Conservation (phyloP, 192 early-diverging fungal genomes). For the Backusella australiensis region DNA sequence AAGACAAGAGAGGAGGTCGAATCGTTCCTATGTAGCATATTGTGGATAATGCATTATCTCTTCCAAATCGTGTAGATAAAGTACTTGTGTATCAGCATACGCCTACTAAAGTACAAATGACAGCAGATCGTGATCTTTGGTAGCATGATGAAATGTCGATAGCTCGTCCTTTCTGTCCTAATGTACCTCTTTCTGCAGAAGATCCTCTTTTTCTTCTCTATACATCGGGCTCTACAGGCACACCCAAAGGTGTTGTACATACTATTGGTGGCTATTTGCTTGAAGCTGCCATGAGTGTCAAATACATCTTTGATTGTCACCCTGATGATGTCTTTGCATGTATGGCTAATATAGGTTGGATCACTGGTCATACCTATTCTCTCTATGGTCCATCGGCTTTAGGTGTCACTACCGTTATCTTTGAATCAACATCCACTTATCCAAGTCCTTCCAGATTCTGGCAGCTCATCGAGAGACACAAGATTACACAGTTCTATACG, state of each 20-base stretch:
- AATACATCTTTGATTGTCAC: constrained; percentile 95
- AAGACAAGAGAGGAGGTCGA: constrained; percentile 88
- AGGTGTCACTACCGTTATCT: constrained; percentile 89
- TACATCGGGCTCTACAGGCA: constrained; percentile 88
- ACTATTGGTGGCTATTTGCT: constrained; percentile 92
- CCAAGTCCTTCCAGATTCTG: constrained; percentile 81
- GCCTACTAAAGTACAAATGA: constrained; percentile 74
- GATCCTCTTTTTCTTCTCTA: constrained; percentile 95
- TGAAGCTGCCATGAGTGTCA: constrained; percentile 75
- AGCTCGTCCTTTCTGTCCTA: constrained; percentile 84
- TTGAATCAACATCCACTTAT: constrained; percentile 93
- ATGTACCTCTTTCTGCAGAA: constrained; percentile 81
- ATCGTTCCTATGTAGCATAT: constrained; percentile 86
- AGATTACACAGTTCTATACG: constrained; percentile 96
- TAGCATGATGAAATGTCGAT: constrained; percentile 88
- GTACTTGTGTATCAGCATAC: constrained; percentile 92
- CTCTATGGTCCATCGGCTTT: constrained; percentile 83
- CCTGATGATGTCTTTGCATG: constrained; percentile 86
- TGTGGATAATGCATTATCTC: constrained; percentile 79
- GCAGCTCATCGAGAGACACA: constrained; percentile 83
- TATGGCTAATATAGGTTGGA: constrained; percentile 94
- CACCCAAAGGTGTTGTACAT: constrained; percentile 92
- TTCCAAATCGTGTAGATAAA: constrained; percentile 67
- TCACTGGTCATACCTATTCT: constrained; percentile 86
- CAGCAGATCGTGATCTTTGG: constrained; percentile 78